A percentile compares a stretch with the other conserved stretches of the same genome.
phyloP scores from a whole-genome alignment of 306 rosid species.

The Rosa rugosa region DNA sequence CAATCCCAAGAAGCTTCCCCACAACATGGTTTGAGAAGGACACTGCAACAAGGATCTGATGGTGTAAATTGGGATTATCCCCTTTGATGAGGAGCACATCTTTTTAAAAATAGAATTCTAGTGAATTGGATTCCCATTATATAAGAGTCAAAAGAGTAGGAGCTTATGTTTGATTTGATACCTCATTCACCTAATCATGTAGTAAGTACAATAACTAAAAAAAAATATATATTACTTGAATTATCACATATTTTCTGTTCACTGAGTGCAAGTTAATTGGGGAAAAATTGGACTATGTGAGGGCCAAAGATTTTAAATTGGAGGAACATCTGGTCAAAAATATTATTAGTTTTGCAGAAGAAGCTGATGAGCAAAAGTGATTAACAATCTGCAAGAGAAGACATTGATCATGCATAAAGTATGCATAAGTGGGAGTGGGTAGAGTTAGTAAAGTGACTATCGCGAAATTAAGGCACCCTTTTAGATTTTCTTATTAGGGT shows the following conservation, averaged over 20 bases:
- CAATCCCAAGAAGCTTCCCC: no score
- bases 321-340: conserved; percentile 19
- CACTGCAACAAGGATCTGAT: no score
- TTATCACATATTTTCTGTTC: background rate
- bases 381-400: background rate
- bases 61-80: no score
- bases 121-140: conserved; percentile 51
- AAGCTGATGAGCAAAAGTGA: conserved; percentile 7
- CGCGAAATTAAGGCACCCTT: background rate
- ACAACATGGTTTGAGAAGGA: no score
- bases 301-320: background rate
- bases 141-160: conserved; percentile 25
- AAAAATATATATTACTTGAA: background rate
- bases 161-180: conserved; percentile 36
- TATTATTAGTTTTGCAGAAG: conserved; percentile 10
- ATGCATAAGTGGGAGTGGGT: conserved; percentile 10
- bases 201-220: background rate
- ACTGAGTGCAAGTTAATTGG: background rate
- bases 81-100: conserved; percentile 9
- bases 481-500: background rate
- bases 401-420: conserved; percentile 25
- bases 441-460: conserved; percentile 26
- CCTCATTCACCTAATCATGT: conserved; percentile 20
- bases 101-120: conserved; percentile 31
- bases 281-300: background rate